Evolutionary conservation across 495 filamentous ascomycete species (phyloP), one percentile per base, ranked within the genome.

Genomic region (Tuber microsphaerosporum): DNA sequence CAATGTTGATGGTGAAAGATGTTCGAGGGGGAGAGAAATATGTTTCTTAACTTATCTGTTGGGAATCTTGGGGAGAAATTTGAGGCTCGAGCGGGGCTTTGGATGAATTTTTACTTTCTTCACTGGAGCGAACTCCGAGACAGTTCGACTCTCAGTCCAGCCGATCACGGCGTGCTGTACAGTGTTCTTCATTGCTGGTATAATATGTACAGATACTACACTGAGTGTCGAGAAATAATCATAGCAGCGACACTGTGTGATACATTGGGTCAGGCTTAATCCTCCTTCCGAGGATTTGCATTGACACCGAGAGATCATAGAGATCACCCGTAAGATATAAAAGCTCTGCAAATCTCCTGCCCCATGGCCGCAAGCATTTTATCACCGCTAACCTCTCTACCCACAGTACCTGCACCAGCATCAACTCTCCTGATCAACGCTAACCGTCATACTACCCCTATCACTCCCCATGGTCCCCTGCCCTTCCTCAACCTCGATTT

Each of bases 401-500:
- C 26, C 6, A 16, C 31, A 26, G n/a, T n/a, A 20, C 56, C 56
- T 65, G 56, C 5, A 19, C 31, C 31, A 14, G 26, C 6, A 65
- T 65, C 56, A 65, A 34, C 14, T 34, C 56, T 34, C 56, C 26
- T 9, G 26, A 34, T 65, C 56, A 65, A 65, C 56, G 34, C 56
- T 65, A 8, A 65, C 56, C 26, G 31, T 65, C 56, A 73, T 61
- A 71, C 39, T 61, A 8, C 72, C 42, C 42, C 48, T 79, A 75
- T 22, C 75, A 73, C 51, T 45, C 19, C 48, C n/a, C 68, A 65
- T 34, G 1, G 26, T 76, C 37, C 65, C 20, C 7, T 41, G 70
- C 45, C 71, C 44, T 77, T 94, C 92, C 83, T 98, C 94, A 46
- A 92, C 87, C 84, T 97, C 94, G 77, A 99, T 94, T 85, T 90